phyloP scores from a whole-genome alignment of 2,329 filamentous ascomycete genomes.

The Seiridium unicorne region DNA sequence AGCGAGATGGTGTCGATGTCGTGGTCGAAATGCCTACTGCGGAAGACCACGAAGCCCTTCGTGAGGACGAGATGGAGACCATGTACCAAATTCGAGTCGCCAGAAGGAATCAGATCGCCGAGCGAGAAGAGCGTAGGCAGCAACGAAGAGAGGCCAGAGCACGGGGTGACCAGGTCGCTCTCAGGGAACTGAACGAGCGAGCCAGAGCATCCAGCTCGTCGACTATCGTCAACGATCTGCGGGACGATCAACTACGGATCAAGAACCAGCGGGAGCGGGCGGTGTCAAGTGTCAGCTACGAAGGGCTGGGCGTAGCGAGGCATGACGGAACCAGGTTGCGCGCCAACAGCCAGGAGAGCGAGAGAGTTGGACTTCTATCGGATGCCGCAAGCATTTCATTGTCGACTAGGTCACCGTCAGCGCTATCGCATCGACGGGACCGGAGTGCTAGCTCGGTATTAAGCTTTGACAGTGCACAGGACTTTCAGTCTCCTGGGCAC shows the following conservation, averaged over 20 bases:
- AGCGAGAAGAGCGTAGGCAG: constrained; percentile 73
- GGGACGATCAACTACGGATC: constrained; percentile 53
- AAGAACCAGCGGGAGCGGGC: constrained; percentile 62
- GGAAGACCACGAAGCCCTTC: constrained; percentile 73
- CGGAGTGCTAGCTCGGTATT: constrained; percentile 53
- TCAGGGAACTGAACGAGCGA: constrained; percentile 63
- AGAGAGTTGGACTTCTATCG: constrained; percentile 68
- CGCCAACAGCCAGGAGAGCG: constrained; percentile 71
- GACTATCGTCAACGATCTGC: constrained; percentile 59
- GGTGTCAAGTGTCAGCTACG: constrained; percentile 75
- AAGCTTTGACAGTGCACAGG: constrained; percentile 48
- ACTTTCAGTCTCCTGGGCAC: constrained; percentile 37
- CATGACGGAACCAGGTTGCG: constrained; percentile 76
- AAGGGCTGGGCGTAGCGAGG: constrained; percentile 70
- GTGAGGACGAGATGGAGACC: constrained; percentile 90
- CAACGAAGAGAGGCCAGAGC: constrained; percentile 70
- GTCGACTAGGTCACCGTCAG: constrained; percentile 23
- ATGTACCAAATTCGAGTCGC: constrained; percentile 85
- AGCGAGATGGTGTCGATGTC: constrained; percentile 86
- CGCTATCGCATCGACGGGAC: constrained; percentile 35
- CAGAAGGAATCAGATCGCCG: constrained; percentile 70
- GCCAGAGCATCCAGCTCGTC: constrained; percentile 40
- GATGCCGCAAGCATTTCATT: constrained; percentile 64
- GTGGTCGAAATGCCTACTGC: constrained; percentile 81
- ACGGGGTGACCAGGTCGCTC: constrained; percentile 65